phyloP scores from a whole-genome alignment of 306 rosid species.

The Glycine soja region DNA sequence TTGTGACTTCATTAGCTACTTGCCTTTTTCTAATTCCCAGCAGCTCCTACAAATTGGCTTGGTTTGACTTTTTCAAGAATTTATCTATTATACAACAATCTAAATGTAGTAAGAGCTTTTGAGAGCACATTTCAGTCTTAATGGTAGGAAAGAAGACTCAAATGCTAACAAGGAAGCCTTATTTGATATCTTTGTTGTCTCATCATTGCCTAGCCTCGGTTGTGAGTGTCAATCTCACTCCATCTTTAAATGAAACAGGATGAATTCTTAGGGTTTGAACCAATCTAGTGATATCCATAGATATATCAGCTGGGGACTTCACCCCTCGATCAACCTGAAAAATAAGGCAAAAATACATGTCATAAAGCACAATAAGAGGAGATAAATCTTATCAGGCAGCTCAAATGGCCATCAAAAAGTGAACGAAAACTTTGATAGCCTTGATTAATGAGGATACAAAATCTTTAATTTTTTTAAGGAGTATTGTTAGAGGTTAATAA shows the following conservation, averaged over 20 bases:
- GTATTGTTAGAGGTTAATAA: not conserved
- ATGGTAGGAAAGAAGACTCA: conserved; percentile 23
- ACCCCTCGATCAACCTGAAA: conserved; percentile 90
- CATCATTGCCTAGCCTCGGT: conserved; percentile 57
- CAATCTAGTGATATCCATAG: conserved; percentile 84
- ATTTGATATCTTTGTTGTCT: conserved; percentile 38
- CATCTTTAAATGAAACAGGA: conserved; percentile 75
- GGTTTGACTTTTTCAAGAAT: conserved; percentile 8
- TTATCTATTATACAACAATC: conserved; percentile 41
- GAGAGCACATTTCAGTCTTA: conserved; percentile 24
- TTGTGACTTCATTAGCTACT: not conserved
- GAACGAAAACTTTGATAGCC: conserved; percentile 20
- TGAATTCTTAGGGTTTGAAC: conserved; percentile 61
- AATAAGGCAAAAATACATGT: conserved; percentile 1
- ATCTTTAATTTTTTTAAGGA: conserved; percentile 19
- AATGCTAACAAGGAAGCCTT: conserved; percentile 20
- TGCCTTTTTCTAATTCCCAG: no score
- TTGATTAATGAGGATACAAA: conserved; percentile 23
- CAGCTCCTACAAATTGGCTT: conserved; percentile 23
- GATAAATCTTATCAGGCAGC: conserved; percentile 25
- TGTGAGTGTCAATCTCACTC: conserved; percentile 74
- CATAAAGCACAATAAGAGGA: conserved; percentile 6
- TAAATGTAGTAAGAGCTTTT: conserved; percentile 1
- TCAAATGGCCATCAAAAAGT: conserved; percentile 37
- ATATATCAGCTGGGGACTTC: conserved; percentile 89